A percentile compares a stretch with the other conserved stretches of the same genome.
Evolutionary conservation across 306 rosid species (phyloP).

Genomic region (Abrus pulchellus): DNA sequence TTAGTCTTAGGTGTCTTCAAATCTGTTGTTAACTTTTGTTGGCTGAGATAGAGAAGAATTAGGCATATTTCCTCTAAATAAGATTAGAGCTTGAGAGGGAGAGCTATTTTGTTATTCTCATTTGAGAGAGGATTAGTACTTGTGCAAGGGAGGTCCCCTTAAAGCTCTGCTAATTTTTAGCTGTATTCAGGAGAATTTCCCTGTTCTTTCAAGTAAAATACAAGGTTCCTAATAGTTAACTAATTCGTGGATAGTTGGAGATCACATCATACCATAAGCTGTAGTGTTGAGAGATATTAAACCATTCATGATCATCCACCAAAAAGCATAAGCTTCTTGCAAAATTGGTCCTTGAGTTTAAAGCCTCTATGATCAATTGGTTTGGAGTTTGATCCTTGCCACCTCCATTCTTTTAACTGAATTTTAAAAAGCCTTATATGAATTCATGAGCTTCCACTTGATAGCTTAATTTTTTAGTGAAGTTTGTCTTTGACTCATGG

Average conservation of each 20-base stretch:
- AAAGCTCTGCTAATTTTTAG: background rate
- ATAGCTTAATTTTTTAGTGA: background rate
- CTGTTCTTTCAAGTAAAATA: background rate
- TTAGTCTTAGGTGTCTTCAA: constrained; percentile 37
- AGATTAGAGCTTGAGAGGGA: background rate
- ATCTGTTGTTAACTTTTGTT: constrained; percentile 45
- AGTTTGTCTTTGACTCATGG: background rate
- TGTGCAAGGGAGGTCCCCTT: background rate
- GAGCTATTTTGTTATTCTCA: background rate
- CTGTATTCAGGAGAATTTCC: background rate
- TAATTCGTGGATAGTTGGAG: constrained; percentile 22
- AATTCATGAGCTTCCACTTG: background rate
- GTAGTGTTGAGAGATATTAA: background rate
- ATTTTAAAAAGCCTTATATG: background rate
- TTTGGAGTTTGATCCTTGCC: background rate
- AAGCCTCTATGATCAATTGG: background rate
- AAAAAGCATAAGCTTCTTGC: background rate
- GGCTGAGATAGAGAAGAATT: background rate
- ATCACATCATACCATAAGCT: background rate
- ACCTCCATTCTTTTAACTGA: background rate
- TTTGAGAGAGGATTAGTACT: background rate
- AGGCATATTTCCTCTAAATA: background rate
- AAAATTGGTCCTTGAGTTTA: background rate
- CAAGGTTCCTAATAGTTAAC: background rate
- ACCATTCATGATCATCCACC: background rate